Base-by-base conservation (phyloP, 1,284 basidiomycete genomes). In the Microbotryum violaceum region DNA sequence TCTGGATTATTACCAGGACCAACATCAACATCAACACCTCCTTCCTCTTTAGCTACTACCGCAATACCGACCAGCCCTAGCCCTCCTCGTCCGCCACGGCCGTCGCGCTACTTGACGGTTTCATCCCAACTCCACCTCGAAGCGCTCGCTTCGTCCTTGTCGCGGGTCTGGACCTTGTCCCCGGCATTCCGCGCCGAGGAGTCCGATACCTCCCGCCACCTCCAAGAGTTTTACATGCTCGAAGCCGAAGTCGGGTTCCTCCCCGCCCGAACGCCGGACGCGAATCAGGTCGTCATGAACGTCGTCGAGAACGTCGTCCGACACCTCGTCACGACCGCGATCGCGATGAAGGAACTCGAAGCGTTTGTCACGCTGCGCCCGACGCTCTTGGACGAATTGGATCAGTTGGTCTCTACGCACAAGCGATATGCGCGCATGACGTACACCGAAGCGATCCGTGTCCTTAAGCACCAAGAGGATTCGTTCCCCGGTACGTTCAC, bases 211-310 rank as follows among this genome's bases (percentile, higher is more conserved):
- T 84, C 83, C 54, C 82, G 94, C n/a, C 94, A 99, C 75, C 82
- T 99, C 8, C 84, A 90, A 54, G 96, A 99, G 74, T 99, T 98
- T 75, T 96, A 91, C 89, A 98, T 98, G 94, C 82, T 96, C 60
- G 94, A 99, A 77, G 91, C 88, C 0, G 94, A 96, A 74, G 84
- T 89, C 79, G 84, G 84, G 0, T 88, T 88, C 72, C 70, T 77
- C n/a, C 65, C 57, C 20, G 58, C 72, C 6, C 64, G 70, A 7
- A 18, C 37, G 2, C 21, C 48, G 12, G 47, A 51, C 2, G 64
- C 58, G 5, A 69, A 79, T 29, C 73, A 76, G 12, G 82, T 83
- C 23, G 76, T 96, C 18, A 87, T 89, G 74, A 77, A 79, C 47
- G 78, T 91, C 25, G 84, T 87, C 1, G 91, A 96, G 75, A 80